A percentile compares a stretch with the other conserved stretches of the same genome.
Conservation (phyloP, 805 yeast species). For the Starmerella bombicola region DNA sequence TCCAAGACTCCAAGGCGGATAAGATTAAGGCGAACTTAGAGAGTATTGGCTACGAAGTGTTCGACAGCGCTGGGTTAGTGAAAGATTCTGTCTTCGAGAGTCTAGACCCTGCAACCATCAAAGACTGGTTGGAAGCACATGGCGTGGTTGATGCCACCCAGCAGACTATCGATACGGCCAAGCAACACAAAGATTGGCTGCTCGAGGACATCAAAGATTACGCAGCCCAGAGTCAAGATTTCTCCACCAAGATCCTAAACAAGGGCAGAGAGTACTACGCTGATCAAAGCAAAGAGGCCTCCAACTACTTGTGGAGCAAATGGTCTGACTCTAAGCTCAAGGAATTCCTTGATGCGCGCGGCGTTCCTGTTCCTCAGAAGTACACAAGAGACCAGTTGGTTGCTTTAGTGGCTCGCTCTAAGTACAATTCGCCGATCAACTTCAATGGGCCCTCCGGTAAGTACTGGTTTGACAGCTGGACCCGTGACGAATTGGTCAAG, state of each 20-base stretch:
- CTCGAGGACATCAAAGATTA: slow-evolving; percentile 22
- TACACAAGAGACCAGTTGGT: slow-evolving; percentile 32
- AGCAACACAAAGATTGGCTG: slow-evolving; percentile 27
- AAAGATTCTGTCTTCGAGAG: slow-evolving; percentile 31
- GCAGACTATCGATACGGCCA: slow-evolving; percentile 23
- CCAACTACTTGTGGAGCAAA: slow-evolving; percentile 3
- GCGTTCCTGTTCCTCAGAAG: slow-evolving; percentile 25
- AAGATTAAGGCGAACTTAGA: slow-evolving; percentile 27
- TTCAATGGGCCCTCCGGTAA: slow-evolving; percentile 37
- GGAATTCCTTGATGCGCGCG: slow-evolving; percentile 30
- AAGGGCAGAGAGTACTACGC: slow-evolving; percentile 22
- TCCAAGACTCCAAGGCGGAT: slow-evolving; percentile 16
- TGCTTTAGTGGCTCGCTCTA: slow-evolving; percentile 31
- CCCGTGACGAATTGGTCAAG: slow-evolving; percentile 35
- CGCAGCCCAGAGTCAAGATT: slow-evolving; percentile 14
- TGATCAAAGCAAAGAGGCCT: slow-evolving; percentile 1
- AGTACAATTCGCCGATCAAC: slow-evolving; percentile 31
- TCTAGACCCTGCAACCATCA: slow-evolving; percentile 34
- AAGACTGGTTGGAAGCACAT: slow-evolving; percentile 35
- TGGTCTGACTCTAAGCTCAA: slow-evolving; percentile 30
- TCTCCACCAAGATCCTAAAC: slow-evolving; percentile 11
- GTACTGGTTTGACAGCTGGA: slow-evolving; percentile 46
- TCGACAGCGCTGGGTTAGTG: slow-evolving; percentile 30
- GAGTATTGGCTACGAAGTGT: slow-evolving; percentile 27
- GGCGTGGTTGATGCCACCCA: slow-evolving; percentile 23